Conservation (phyloP, 352 stramenopile species). For the Pythium chondricola region DNA sequence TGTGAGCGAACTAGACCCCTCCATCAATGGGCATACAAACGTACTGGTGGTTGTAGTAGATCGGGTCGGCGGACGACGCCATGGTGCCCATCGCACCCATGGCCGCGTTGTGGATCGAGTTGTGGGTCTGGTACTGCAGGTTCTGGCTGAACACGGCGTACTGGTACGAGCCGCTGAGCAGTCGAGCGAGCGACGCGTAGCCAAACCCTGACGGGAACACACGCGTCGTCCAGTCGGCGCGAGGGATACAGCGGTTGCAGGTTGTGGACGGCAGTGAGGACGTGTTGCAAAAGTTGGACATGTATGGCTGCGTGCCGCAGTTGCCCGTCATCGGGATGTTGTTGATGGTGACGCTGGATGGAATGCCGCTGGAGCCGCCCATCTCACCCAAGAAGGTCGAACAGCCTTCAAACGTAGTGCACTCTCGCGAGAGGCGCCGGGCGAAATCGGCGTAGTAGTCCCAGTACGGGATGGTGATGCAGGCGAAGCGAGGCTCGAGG, state of each 20-base stretch:
- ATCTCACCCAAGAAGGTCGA: conserved; percentile 59
- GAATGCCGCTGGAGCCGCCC: conserved; percentile 30
- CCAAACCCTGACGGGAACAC: conserved; percentile 51
- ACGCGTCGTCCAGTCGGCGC: conserved; percentile 33
- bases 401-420: conserved; percentile 42
- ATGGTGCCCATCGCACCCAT: conserved; percentile 32
- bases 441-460: conserved; percentile 71
- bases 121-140: conserved; percentile 52
- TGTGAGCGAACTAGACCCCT: neutral
- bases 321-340: conserved; percentile 14
- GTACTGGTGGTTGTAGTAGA: conserved; percentile 78
- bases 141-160: conserved; percentile 47
- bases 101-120: conserved; percentile 61
- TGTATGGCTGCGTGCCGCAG: conserved; percentile 13
- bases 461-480: conserved; percentile 74
- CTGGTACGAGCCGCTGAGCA: conserved; percentile 40
- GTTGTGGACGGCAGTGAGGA: conserved; percentile 21
- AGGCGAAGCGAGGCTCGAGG: conserved; percentile 48
- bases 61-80: conserved; percentile 49
- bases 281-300: conserved; percentile 48
- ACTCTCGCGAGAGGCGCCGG: conserved; percentile 25
- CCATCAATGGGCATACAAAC: conserved; percentile 10
- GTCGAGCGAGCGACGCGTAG: conserved; percentile 37
- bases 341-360: conserved; percentile 17
- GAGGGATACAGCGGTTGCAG: conserved; percentile 52